These are phyloP conservation scores for Dissophora globulifera DNA, from an alignment of 192 early-diverging fungal species.

Conservation along the genomic window DNA sequence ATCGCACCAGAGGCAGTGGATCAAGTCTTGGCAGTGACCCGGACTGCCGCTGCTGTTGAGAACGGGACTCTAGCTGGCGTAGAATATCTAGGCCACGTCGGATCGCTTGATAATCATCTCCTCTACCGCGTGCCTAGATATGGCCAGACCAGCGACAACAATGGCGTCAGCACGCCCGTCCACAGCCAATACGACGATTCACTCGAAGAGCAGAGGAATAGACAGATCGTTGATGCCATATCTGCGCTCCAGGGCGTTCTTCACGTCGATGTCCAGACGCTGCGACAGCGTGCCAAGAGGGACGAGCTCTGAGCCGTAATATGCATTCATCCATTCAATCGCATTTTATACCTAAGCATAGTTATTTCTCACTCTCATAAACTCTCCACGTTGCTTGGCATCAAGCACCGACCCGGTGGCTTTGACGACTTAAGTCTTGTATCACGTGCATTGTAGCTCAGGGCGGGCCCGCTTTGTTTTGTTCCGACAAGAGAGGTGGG, in stretches of 20 bases:
- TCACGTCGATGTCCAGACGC: conserved; percentile 42
- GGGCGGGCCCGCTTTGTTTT: background rate
- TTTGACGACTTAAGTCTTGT: too few relatives aligned
- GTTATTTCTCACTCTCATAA: too few relatives aligned
- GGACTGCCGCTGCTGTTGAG: conserved; percentile 4
- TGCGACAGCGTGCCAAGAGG: conserved; percentile 28
- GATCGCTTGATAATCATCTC: conserved; percentile 37
- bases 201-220: conserved; percentile 29
- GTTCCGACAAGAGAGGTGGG: background rate
- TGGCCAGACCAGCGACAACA: background rate
- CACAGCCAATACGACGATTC: background rate
- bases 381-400: too few relatives aligned
- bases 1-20: conserved; percentile 22
- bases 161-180: background rate
- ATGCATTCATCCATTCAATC: too few relatives aligned
- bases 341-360: too few relatives aligned
- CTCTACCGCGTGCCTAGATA: conserved; percentile 35
- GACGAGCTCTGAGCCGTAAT: conserved; percentile 51
- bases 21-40: conserved; percentile 28
- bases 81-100: conserved; percentile 45
- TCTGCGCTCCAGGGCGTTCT: conserved; percentile 34
- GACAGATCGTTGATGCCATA: conserved; percentile 28
- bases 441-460: too few relatives aligned
- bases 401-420: too few relatives aligned
- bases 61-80: conserved; percentile 30